Percentiles rank a stretch among this genome's conserved stretches.
These are phyloP conservation scores for Flaveria robusta DNA, from an alignment of 129 eudicot species.

Conservation along the genomic window DNA sequence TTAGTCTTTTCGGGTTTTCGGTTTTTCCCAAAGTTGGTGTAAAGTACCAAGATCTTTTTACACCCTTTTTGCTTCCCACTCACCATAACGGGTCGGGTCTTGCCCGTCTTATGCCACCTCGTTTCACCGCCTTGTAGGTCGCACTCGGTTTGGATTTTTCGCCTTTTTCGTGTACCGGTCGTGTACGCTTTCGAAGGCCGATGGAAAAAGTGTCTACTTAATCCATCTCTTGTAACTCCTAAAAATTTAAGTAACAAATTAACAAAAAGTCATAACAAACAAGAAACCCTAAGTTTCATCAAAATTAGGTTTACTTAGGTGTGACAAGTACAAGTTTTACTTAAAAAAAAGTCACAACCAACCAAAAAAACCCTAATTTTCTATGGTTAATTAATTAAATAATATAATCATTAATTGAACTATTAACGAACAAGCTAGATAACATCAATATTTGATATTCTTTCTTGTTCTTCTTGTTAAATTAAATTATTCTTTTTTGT, in stretches of 20 bases:
- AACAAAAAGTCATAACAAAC: background rate
- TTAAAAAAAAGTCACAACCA: conserved; percentile 2
- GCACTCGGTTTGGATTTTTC: conserved; percentile 54
- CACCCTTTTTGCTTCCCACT: conserved; percentile 55
- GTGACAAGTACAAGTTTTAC: conserved; percentile 5
- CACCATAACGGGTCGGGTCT: conserved; percentile 55
- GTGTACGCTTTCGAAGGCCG: conserved; percentile 78
- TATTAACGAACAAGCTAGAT: background rate
- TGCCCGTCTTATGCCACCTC: conserved; percentile 81
- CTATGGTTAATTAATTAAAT: background rate
- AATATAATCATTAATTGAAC: background rate
- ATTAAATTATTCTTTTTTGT: no score
- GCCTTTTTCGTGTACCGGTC: conserved; percentile 68
- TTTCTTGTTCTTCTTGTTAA: background rate
- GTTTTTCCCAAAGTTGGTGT: conserved; percentile 68
- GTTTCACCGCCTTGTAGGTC: conserved; percentile 65
- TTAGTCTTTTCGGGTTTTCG: conserved; percentile 69
- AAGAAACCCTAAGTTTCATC: background rate
- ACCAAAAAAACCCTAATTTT: conserved; percentile 6
- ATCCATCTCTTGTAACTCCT: conserved; percentile 70
- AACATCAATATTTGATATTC: background rate
- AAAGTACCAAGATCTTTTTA: conserved; percentile 75
- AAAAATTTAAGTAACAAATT: background rate
- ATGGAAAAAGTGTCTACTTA: conserved; percentile 68
- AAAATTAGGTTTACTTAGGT: conserved; percentile 15